These are phyloP conservation scores for Hortiboletus rubellus DNA, from an alignment of 1,284 basidiomycete species.

Conservation along the genomic window DNA sequence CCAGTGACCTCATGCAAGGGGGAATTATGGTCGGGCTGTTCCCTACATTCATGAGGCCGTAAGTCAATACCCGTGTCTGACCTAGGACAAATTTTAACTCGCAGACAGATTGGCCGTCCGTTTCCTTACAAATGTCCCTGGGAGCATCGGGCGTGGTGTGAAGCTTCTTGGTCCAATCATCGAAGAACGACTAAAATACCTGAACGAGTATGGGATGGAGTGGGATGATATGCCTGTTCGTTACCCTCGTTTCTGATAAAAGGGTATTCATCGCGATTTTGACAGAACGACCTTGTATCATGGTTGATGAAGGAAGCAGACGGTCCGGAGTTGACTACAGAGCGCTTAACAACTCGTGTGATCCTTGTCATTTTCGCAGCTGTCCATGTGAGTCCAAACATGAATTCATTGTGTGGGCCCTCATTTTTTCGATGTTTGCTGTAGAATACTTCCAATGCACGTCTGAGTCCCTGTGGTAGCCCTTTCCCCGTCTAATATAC, in stretches of 20 bases:
- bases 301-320: slow-evolving; percentile 47
- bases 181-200: slow-evolving; percentile 36
- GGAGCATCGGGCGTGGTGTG: slow-evolving; percentile 4
- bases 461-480: background rate
- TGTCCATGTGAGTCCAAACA: slow-evolving; percentile 27
- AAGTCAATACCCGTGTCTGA: slow-evolving; percentile 7
- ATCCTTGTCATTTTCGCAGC: slow-evolving; percentile 39
- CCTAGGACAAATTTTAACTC: fast-evolving
- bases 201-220: slow-evolving; percentile 34
- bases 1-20: slow-evolving; percentile 32
- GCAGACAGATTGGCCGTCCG: background rate
- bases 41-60: slow-evolving; percentile 43
- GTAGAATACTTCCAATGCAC: slow-evolving; percentile 18
- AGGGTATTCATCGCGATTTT: background rate
- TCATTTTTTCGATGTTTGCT: background rate
- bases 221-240: background rate
- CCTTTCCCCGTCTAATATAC: background rate
- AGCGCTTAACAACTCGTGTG: slow-evolving; percentile 35
- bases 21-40: slow-evolving; percentile 34
- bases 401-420: background rate
- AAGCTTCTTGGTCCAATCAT: slow-evolving; percentile 39
- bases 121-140: background rate
- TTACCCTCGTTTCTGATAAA: background rate
- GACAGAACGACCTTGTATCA: slow-evolving; percentile 42
- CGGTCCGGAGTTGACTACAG: slow-evolving; percentile 29